Conservation (phyloP, 2,329 filamentous ascomycete species). For the Aspergillus novofumigatus region DNA sequence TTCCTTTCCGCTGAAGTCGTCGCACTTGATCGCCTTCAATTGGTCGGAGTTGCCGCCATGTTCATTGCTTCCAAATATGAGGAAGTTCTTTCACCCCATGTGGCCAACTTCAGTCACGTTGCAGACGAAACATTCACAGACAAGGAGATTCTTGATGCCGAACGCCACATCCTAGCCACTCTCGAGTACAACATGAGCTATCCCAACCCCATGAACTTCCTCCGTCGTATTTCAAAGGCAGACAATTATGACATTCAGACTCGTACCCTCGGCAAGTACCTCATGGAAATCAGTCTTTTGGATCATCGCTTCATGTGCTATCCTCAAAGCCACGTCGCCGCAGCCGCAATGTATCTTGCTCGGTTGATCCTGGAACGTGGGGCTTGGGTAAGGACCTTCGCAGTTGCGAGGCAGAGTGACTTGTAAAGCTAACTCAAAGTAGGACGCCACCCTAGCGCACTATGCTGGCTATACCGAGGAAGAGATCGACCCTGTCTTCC, state of each 20-base stretch:
- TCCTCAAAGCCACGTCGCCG: constrained; percentile 84
- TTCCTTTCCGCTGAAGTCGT: constrained; percentile 96
- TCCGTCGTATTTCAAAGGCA: constrained; percentile 96
- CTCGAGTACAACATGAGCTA: constrained; percentile 97
- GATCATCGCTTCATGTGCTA: constrained; percentile 92
- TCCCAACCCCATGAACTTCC: constrained; percentile 99
- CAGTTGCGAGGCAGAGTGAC: neutral
- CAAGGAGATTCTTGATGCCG: constrained; percentile 92
- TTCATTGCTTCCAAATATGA: constrained; percentile 99
- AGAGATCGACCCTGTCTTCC: constrained; percentile 86
- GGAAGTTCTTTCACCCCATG: constrained; percentile 93
- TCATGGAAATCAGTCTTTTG: constrained; percentile 93
- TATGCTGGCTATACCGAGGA: constrained; percentile 92
- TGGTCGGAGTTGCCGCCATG: constrained; percentile 98
- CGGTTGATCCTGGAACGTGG: constrained; percentile 87
- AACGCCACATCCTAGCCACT: constrained; percentile 85
- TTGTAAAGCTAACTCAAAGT: constrained; percentile 16
- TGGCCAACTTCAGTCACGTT: constrained; percentile 94
- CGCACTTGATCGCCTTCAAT: constrained; percentile 88
- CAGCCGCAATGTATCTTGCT: constrained; percentile 90
- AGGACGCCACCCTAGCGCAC: constrained; percentile 81
- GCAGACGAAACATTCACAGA: constrained; percentile 95
- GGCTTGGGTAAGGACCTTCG: constrained; percentile 67
- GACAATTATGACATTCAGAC: constrained; percentile 99
- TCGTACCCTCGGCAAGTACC: constrained; percentile 92